phyloP scores from a whole-genome alignment of 257 asterid species.

The Orobanche coerulescens region DNA sequence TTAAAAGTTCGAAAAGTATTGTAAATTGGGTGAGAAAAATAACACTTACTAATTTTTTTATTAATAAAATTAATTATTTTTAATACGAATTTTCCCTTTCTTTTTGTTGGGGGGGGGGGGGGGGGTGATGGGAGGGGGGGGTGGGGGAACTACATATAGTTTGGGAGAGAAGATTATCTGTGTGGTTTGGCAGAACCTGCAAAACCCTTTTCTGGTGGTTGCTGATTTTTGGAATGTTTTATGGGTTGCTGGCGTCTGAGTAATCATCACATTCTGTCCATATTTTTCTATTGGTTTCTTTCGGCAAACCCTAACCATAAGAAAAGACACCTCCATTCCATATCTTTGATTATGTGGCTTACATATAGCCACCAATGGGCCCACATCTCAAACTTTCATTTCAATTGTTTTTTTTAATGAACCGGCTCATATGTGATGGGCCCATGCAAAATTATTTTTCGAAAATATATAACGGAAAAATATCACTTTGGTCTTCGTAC shows the following conservation, averaged over 20 bases:
- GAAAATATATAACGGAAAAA: too few species aligned
- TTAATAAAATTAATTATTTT: too few species aligned
- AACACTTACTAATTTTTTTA: background rate
- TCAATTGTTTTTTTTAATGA: too few species aligned
- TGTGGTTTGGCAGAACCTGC: slow-evolving; percentile 5
- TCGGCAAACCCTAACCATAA: slow-evolving; percentile 9
- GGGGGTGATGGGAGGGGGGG: background rate
- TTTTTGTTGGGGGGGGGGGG: too few species aligned
- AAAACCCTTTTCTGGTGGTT: slow-evolving; percentile 19
- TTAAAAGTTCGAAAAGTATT: background rate
- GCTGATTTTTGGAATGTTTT: slow-evolving; percentile 27
- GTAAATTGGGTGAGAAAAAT: background rate
- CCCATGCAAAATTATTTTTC: too few species aligned
- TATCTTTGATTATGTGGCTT: slow-evolving; percentile 22
- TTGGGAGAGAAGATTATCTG: too few species aligned
- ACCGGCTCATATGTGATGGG: too few species aligned
- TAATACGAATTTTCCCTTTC: too few species aligned
- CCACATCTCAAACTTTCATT: background rate
- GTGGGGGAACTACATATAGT: too few species aligned
- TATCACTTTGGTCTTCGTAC: too few species aligned
- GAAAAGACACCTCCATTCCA: slow-evolving; percentile 1
- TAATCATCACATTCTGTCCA: slow-evolving; percentile 32
- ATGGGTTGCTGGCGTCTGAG: slow-evolving; percentile 23
- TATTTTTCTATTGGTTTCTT: slow-evolving; percentile 3
- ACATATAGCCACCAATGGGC: background rate